A percentile compares a stretch with the other conserved stretches of the same genome.
Evolutionary conservation across 805 yeast genomes (phyloP).

Genomic region (Wickerhamiella brachini): DNA sequence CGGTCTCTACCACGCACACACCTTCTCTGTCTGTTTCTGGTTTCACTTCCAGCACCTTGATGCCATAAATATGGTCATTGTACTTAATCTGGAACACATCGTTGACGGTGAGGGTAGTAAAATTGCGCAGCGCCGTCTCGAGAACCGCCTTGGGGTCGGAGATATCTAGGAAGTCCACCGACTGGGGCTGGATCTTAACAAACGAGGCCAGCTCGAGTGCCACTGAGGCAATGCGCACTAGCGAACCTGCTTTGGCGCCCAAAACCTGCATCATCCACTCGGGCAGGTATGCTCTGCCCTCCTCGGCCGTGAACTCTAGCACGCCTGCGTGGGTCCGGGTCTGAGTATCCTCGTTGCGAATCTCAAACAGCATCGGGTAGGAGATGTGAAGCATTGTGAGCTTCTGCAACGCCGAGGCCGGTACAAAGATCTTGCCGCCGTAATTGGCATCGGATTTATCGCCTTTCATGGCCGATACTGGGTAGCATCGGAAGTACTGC

Average conservation of each 20-base stretch:
- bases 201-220: constrained; percentile 77
- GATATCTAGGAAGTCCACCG: constrained; percentile 82
- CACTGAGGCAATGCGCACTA: constrained; percentile 53
- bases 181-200: constrained; percentile 91
- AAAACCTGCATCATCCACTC: constrained; percentile 91
- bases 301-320: constrained; percentile 90
- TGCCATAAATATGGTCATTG: constrained; percentile 63
- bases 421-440: constrained; percentile 92
- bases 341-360: constrained; percentile 50
- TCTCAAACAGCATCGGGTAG: constrained; percentile 89
- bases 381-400: constrained; percentile 79
- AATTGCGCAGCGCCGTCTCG: constrained; percentile 81
- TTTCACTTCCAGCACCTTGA: constrained; percentile 74
- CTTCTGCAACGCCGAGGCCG: constrained; percentile 82
- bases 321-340: constrained; percentile 81
- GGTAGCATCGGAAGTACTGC: constrained; percentile 85
- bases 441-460: constrained; percentile 49
- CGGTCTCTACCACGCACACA: constrained; percentile 93
- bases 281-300: constrained; percentile 88
- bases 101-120: constrained; percentile 70
- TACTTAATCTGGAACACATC: constrained; percentile 79
- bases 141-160: constrained; percentile 93
- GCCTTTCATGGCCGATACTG: constrained; percentile 80
- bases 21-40: constrained; percentile 56
- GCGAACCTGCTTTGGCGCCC: constrained; percentile 60